Base-by-base conservation (phyloP, 2,329 filamentous ascomycete species). In the Talaromyces verruculosus region DNA sequence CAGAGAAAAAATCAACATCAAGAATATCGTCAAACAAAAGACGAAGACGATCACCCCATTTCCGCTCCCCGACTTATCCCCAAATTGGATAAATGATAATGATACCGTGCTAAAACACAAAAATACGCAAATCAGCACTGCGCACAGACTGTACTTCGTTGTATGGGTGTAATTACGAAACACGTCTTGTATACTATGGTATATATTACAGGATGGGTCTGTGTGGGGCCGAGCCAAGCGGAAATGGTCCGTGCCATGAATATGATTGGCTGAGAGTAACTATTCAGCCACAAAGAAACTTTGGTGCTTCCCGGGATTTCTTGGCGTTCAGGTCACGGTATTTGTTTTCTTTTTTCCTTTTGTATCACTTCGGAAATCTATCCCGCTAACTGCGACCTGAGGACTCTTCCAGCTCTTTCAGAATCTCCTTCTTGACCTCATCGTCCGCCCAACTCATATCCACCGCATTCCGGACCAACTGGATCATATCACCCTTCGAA, bases 381-480 rank as follows among this genome's bases (percentile, higher is more conserved):
- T 6, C 47, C 35, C 4, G 11, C 30, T 37, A 13, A 10, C 11
- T 37, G 11, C 8, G 3, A 37, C 8, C n/a, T 15, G 33, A 37
- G n/a, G 39, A 25, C 4, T 22, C 5, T 8, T 57, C 33, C 33
- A 57, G 19, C 6, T 57, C 53, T 37, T 15, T 37, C 33, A 39
- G 3, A 57, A 72, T 68, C 5, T 57, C 62, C 4, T 17, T 60
- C 66, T 83, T 84, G 11, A 80, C 66, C 25, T 72, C 67, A 0
- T 76, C 72, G 19, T 75, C 71, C 7, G 82, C 82, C 83, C 83
- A 85, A 51, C 75, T 81, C 67, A 83, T 82, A 8, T 80, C 78
- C 6, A 84, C 73, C 0, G 78, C 79, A 70, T 84, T 78, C 19
- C 69, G 76, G 0, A 73, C 76, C 60, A 85, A 69, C 30, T 70